Base-by-base conservation (phyloP, 208 protist genomes). In the Leishmania turanica region DNA sequence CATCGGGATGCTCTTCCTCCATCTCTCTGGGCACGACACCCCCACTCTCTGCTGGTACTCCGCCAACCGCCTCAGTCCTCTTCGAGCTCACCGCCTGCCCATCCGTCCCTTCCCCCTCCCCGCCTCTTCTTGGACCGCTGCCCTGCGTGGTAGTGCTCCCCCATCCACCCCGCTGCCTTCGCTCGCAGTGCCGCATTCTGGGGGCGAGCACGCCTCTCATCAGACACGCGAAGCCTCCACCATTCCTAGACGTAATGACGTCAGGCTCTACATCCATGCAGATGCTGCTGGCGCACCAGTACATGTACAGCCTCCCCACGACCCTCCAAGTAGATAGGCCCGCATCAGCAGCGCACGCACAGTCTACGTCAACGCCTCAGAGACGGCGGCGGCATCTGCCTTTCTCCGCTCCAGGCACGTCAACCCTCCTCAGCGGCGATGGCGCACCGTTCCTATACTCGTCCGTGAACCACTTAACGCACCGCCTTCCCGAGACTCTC, bases 381-480 rank as follows among this genome's bases (percentile, higher is more conserved):
- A 70, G 40, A 47, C 75, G 42, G 40, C 6, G 45, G 40, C 58
- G 21, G 11, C 49, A 49, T 24, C 45, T 19, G n/a, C 49, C 56
- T 24, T 58, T 27, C 42, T 31, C n/a, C 69, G n/a, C 19, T 51
- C 40, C 47, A 1, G 2, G 1, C 40, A 53, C 70, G 21, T 21
- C 31, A n/a, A 27, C 31, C 1, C 53, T 40, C 27, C 51, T n/a
- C 78, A 24, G 49, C n/a, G 42, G 40, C 42, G 69, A 73, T 6
- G 21, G 65, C 37, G 51, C 6, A 9, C 75, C 79, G 64, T 78
- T 76, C 45, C 56, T 82, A 11, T 80, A 82, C 79, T 83, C 78
- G 21, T 87, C 78, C 31, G 79, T 82, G 31, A 87, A 81, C 56
- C 65, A 11, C 54, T 7, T 76, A 68, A 79, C 72, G 51, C 62